phyloP scores from a whole-genome alignment of 2,329 filamentous ascomycete species.

The Thelonectria olida region DNA sequence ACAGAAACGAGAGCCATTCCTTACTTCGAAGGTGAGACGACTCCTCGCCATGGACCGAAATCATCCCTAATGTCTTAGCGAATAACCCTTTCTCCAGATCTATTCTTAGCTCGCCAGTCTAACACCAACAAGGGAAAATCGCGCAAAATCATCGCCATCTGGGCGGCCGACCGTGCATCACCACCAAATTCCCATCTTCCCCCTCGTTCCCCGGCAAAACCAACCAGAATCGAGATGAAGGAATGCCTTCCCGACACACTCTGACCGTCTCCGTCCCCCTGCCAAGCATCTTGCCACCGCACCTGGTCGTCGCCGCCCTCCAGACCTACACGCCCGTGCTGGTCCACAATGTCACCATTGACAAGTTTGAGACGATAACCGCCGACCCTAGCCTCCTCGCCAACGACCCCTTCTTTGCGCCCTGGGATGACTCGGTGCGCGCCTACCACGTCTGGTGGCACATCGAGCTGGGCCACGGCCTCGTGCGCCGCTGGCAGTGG shows the following conservation, averaged over 20 bases:
- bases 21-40: too few relatives aligned
- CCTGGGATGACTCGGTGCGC: slow-evolving; percentile 5
- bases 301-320: neutral
- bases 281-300: neutral
- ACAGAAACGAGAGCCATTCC: too few relatives aligned
- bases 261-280: neutral
- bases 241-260: neutral
- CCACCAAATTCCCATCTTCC: too few relatives aligned
- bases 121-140: neutral
- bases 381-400: neutral
- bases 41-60: too few relatives aligned
- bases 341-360: neutral
- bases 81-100: neutral
- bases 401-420: slow-evolving; percentile 6
- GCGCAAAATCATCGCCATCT: neutral
- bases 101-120: neutral
- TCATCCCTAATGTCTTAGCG: too few relatives aligned
- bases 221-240: neutral
- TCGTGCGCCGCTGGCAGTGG: neutral
- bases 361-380: neutral
- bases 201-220: too few relatives aligned
- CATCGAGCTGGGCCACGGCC: neutral
- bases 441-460: neutral
- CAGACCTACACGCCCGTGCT: neutral
- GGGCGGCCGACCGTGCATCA: neutral